Conservation (phyloP, 78 protist genomes). For the Goniomonas avonlea region DNA sequence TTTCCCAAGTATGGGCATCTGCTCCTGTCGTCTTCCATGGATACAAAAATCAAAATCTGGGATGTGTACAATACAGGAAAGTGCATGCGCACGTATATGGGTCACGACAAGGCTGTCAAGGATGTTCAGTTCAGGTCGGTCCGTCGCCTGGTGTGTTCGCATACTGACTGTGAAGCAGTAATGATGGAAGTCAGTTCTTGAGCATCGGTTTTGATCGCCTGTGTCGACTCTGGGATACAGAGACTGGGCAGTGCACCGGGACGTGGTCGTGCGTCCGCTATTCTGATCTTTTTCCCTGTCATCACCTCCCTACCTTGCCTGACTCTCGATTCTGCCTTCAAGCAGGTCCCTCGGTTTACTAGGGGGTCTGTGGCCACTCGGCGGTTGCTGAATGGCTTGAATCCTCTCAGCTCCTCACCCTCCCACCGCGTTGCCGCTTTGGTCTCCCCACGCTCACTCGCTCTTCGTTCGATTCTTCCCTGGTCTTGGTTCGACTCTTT, state of each 20-base stretch:
- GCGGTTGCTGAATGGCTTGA: too few relatives aligned
- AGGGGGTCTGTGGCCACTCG: too few relatives aligned
- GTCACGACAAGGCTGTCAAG: constrained; percentile 72
- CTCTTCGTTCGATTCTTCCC: too few relatives aligned
- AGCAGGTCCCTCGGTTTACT: too few relatives aligned
- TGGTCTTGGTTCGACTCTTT: too few relatives aligned
- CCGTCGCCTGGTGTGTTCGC: not conserved
- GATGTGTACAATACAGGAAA: constrained; percentile 52
- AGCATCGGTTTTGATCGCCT: constrained; percentile 62
- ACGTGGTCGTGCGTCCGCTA: too few relatives aligned
- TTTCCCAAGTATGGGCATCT: constrained; percentile 76
- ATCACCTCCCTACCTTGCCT: too few relatives aligned
- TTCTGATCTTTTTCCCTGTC: too few relatives aligned
- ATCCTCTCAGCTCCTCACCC: constrained; percentile 45
- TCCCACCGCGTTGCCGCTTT: too few relatives aligned
- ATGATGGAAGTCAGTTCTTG: too few relatives aligned
- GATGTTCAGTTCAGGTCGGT: constrained; percentile 53
- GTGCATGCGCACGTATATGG: constrained; percentile 73
- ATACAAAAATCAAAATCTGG: constrained; percentile 69
- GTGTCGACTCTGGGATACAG: constrained; percentile 88
- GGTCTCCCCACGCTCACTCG: too few relatives aligned
- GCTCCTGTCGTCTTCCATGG: constrained; percentile 68
- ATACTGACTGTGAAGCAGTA: not conserved
- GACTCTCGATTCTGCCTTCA: too few relatives aligned
- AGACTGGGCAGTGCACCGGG: constrained; percentile 82